phyloP scores from a whole-genome alignment of 441 rosid genomes.

The Mallotus repandus region DNA sequence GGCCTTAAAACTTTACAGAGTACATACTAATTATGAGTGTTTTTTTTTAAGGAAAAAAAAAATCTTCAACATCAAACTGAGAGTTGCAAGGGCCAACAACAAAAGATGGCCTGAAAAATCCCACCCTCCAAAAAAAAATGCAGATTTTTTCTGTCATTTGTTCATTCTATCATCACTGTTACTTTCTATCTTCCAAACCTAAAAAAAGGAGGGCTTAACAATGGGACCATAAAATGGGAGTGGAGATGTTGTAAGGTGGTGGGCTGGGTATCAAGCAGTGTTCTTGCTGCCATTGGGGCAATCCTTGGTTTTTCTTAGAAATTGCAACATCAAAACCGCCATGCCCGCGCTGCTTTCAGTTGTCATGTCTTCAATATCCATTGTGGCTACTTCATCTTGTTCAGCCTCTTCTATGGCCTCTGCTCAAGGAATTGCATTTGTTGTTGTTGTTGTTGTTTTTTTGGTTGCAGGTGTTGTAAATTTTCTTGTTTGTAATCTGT shows the following conservation, averaged over 20 bases:
- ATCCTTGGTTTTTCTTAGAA: constrained; percentile 1
- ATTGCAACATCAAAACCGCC: constrained; percentile 14
- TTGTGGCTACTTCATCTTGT: constrained; percentile 40
- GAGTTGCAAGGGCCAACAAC: no score
- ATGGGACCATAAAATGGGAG: constrained; percentile 59
- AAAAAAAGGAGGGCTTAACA: constrained; percentile 8
- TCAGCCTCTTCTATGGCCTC: constrained; percentile 46
- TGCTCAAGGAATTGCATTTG: no score
- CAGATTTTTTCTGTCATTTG: not conserved
- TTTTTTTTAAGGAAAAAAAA: no score
- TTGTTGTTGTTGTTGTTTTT: no score
- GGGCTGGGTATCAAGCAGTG: constrained; percentile 57
- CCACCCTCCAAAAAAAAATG: not conserved
- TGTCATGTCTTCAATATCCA: constrained; percentile 57
- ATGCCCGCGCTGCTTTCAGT: not conserved
- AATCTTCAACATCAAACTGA: no score
- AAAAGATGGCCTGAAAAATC: not conserved
- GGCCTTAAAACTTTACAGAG: no score
- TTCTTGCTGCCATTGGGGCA: constrained; percentile 54
- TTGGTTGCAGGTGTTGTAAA: no score
- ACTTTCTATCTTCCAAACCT: no score
- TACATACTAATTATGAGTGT: no score
- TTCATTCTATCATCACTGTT: no score
- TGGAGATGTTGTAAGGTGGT: constrained; percentile 37
- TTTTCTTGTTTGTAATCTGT: no score